Base-by-base conservation (phyloP, 2,329 filamentous ascomycete genomes). In the Alternaria conjuncta region DNA sequence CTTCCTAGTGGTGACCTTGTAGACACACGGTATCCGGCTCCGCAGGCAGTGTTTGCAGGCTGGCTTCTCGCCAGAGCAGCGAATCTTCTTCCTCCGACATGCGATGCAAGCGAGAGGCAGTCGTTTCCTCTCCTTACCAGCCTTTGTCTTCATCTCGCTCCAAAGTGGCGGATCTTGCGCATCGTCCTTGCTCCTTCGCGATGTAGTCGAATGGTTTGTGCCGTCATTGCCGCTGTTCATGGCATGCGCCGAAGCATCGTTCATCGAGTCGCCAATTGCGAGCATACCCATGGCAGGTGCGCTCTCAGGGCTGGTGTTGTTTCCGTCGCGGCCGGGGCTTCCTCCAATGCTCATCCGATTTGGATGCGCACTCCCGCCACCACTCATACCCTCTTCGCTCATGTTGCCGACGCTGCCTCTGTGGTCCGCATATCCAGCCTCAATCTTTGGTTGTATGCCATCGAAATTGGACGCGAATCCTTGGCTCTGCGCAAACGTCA, bases 41-140 rank as follows among this genome's bases (percentile, higher is more conserved):
- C 94, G 89, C 63, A 96, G 85, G 77, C 96, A 98, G 81, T 98
- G 96, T 80, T 97, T 97, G 85, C 96, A 99, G 0, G 94, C 93
- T 3, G 96, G 96, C 80, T 97, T 98, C 83, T 98, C 96, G 62
- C 96, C 96, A 0, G 95, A 98, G 79, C 96, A 99, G 57, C 95
- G 90, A 67, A 99, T 98, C 84, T 99, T 99, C 84, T 99, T 99
- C 74, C 96, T 88, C 32, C 96, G 89, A 76, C 96, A 99, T 41
- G 94, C 94, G 73, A 98, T 97, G 78, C 96, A 99, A 15, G 96
- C 96, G 56, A 98, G 84, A 3, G 96, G 96, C 32, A 99, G 83
- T 46, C 96, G 87, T 80, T 98, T 98, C 56, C 96, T 88, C 79
- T 98, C 96, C 80, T 98, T 99, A 15, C 96, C 96, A 3, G 96